Base-by-base conservation (phyloP, 2,329 filamentous ascomycete species). In the Colletotrichum plurivorum region DNA sequence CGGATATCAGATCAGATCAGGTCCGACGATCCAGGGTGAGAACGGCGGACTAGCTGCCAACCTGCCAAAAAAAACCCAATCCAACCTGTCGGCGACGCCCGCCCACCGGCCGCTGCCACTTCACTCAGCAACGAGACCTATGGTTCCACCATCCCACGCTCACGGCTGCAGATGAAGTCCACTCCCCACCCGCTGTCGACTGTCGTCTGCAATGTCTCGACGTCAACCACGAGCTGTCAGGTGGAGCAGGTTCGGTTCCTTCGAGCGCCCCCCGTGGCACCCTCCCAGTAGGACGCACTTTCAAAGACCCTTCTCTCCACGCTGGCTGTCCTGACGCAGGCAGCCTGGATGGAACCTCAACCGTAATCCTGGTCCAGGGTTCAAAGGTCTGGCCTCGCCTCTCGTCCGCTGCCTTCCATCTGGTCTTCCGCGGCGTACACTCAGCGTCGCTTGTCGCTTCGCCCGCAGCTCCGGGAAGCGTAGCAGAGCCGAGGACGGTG, bases 1-100 rank as follows among this genome's bases (percentile, higher is more conserved):
- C n/a, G 13, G 36, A 54, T 49, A 59, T 61, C 62, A 66, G 45
- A 59, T 61, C 62, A 69, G 66, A 66, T 60, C 62, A 66, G 55
- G 62, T 13, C 46, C 49, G 62, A 20, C 51, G 62, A 66, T 66
- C 62, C 60, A 43, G 18, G 58, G 58, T 54, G 31, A 39, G 54
- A 55, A 41, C 41, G 49, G 12, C 5, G n/a, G 27, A n/a, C 18
- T 27, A 59, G 41, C 41, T 68, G 48, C 65, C 48, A 54, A 57
- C 46, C 31, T 48, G 45, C 45, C 45, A 22, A 48, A 16, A 48
- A n/a, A 58, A 59, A 53, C 20, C 54, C 65, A 59, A 60, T 31
- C 62, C 62, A 46, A 27, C 55, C 31, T 56, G 41, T 56, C 62
- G 62, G 66, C 61, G 62, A 59, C 51, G 62, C 22, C 66, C 66